phyloP scores from a whole-genome alignment of 306 rosid species.

The Malus sylvestris region DNA sequence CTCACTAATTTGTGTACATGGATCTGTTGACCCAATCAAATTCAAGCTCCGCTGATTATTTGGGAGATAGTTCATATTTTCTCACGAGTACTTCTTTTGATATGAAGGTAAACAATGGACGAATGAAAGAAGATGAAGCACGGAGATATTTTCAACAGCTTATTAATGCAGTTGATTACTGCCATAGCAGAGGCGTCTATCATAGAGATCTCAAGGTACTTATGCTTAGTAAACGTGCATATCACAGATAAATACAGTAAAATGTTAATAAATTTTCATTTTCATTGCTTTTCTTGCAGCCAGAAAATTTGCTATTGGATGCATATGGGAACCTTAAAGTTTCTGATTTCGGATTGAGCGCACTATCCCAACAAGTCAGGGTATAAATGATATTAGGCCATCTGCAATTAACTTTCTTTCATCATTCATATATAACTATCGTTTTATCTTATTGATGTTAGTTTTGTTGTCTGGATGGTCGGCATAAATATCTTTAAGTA shows the following conservation, averaged over 20 bases:
- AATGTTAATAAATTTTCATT: neutral
- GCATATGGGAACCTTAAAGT: constrained; percentile 78
- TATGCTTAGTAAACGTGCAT: neutral
- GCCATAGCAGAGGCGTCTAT: constrained; percentile 98
- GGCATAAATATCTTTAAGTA: neutral
- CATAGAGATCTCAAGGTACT: constrained; percentile 93
- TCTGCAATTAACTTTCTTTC: constrained; percentile 17
- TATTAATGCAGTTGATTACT: constrained; percentile 91
- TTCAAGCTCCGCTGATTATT: neutral
- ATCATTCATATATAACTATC: constrained; percentile 4
- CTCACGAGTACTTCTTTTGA: constrained; percentile 2
- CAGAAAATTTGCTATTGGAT: constrained; percentile 91
- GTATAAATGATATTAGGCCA: constrained; percentile 33
- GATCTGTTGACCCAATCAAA: neutral
- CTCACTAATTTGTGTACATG: constrained; percentile 7
- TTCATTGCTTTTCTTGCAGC: constrained; percentile 42
- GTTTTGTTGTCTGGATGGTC: neutral
- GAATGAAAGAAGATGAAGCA: constrained; percentile 87
- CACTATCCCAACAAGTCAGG: constrained; percentile 90
- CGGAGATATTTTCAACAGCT: constrained; percentile 96
- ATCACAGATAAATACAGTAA: neutral
- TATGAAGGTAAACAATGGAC: constrained; percentile 83
- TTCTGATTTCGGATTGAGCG: constrained; percentile 97
- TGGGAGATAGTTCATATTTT: neutral
- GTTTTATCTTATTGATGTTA: constrained; percentile 9